Conservation (phyloP, 345 rosid species). For the Noccaea caerulescens region DNA sequence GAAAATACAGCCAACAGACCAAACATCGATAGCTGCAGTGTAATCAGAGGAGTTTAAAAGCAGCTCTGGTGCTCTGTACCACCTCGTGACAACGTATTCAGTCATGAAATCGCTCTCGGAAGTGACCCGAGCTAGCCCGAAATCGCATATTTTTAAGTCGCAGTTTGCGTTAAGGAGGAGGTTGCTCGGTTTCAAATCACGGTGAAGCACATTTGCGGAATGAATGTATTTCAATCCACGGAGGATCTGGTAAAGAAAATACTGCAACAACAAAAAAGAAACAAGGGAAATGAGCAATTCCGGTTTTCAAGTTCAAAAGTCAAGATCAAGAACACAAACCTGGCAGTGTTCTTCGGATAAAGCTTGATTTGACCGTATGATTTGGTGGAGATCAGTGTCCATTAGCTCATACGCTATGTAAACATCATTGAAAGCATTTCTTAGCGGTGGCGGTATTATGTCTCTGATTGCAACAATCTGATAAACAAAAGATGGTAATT, state of each 20-base stretch:
- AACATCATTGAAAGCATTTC: constrained; percentile 86
- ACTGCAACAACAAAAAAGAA: constrained; percentile 52
- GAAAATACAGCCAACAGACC: constrained; percentile 99
- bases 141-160: constrained; percentile 95
- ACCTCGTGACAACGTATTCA: constrained; percentile 97
- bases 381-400: constrained; percentile 94
- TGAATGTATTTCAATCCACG: constrained; percentile 98
- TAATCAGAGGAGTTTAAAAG: constrained; percentile 90
- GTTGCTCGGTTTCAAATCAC: constrained; percentile 97
- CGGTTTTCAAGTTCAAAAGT: not conserved
- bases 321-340: constrained; percentile 51
- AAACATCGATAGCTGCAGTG: constrained; percentile 96
- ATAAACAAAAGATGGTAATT: not conserved
- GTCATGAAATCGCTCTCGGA: constrained; percentile 99
- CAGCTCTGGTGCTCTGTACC: constrained; percentile 99
- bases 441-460: constrained; percentile 88
- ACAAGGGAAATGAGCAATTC: not conserved
- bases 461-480: constrained; percentile 99
- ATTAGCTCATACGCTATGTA: constrained; percentile 94
- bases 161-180: constrained; percentile 96
- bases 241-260: constrained; percentile 95
- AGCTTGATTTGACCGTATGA: constrained; percentile 85
- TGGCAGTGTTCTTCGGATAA: constrained; percentile 95
- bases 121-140: constrained; percentile 93
- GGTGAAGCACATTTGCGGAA: constrained; percentile 95